Percentiles rank a stretch among this genome's conserved stretches.
phyloP scores from a whole-genome alignment of 805 yeast genomes.

The Isabelozyma heimii region DNA sequence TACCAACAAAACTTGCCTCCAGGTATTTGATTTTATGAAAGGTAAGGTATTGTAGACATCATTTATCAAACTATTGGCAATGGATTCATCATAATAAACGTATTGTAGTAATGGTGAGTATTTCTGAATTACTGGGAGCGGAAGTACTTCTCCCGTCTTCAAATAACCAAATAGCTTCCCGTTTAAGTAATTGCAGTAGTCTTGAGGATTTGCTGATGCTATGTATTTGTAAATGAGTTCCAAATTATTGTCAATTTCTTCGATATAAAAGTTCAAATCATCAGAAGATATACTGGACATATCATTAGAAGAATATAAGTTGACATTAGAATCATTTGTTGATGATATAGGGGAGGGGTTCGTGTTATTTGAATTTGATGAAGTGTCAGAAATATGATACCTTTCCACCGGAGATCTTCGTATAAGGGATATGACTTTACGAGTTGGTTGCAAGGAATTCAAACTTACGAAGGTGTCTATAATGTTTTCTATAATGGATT shows the following conservation, averaged over 20 bases:
- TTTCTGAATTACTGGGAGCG: constrained; percentile 23
- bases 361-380: not conserved
- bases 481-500: not conserved
- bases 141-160: constrained; percentile 23
- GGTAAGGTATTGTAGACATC: constrained; percentile 21
- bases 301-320: not conserved
- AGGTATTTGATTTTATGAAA: constrained; percentile 26
- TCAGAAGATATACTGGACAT: not conserved
- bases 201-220: constrained; percentile 34
- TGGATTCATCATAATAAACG: constrained; percentile 24
- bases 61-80: constrained; percentile 18
- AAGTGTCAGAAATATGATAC: not conserved
- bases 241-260: constrained; percentile 32
- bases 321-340: constrained; percentile 5
- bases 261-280: constrained; percentile 6
- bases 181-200: constrained; percentile 25
- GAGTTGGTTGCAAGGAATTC: not conserved
- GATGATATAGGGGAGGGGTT: not conserved
- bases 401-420: not conserved
- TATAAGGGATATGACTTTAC: not conserved
- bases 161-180: constrained; percentile 22
- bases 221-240: constrained; percentile 30
- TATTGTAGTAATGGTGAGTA: constrained; percentile 34
- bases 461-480: not conserved
- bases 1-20: constrained; percentile 35